A percentile compares a stretch with the other conserved stretches of the same genome.
phyloP scores from a whole-genome alignment of 192 early-diverging fungal genomes.

The Lunasporangiospora selenospora region DNA sequence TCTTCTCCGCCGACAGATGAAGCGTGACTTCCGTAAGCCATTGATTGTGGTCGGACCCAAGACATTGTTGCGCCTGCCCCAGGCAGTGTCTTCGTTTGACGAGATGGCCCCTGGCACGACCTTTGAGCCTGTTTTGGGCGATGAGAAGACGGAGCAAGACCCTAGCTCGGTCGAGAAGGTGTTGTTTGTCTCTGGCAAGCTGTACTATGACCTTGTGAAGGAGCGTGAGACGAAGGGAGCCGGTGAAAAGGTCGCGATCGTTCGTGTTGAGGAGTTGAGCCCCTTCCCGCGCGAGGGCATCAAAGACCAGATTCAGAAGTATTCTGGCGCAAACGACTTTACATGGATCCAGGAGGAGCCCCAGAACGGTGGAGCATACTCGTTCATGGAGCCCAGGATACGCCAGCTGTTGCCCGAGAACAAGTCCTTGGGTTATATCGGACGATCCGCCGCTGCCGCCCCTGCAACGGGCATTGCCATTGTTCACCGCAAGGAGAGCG shows the following conservation, averaged over 20 bases:
- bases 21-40: slow-evolving; percentile 92
- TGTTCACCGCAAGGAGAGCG: slow-evolving; percentile 74
- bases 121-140: slow-evolving; percentile 82
- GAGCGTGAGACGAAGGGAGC: slow-evolving; percentile 67
- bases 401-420: slow-evolving; percentile 71
- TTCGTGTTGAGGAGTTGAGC: slow-evolving; percentile 90
- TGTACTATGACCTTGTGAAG: slow-evolving; percentile 93
- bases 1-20: slow-evolving; percentile 91
- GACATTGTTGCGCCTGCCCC: slow-evolving; percentile 69
- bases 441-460: slow-evolving; percentile 73
- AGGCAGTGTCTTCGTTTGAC: slow-evolving; percentile 70
- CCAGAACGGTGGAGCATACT: slow-evolving; percentile 90
- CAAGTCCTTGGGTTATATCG: slow-evolving; percentile 68
- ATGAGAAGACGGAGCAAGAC: slow-evolving; percentile 54
- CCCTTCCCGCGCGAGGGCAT: slow-evolving; percentile 87
- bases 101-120: slow-evolving; percentile 89
- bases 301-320: slow-evolving; percentile 65
- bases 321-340: slow-evolving; percentile 68
- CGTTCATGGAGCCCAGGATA: slow-evolving; percentile 88
- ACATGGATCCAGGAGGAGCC: slow-evolving; percentile 93
- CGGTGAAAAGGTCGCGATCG: slow-evolving; percentile 74
- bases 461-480: slow-evolving; percentile 81
- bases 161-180: slow-evolving; percentile 65
- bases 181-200: slow-evolving; percentile 89
- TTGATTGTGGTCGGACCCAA: slow-evolving; percentile 85